A percentile compares a stretch with the other conserved stretches of the same genome.
Evolutionary conservation across 768 basidiomycete species (phyloP).

Genomic region (Trametes cingulata): DNA sequence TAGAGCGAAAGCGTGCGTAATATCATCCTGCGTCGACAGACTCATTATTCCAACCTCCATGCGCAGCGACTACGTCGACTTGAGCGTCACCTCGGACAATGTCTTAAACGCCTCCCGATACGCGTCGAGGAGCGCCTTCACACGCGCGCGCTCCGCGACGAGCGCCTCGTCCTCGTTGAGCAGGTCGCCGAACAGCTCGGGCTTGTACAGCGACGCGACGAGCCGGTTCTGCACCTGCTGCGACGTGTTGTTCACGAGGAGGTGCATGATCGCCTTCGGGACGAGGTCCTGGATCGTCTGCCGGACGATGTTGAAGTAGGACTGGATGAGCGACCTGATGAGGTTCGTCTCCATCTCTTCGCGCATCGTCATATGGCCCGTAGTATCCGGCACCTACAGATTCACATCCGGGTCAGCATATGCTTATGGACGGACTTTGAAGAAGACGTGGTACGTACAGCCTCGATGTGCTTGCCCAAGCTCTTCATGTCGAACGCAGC

Average conservation of each 20-base stretch:
- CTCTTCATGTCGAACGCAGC: constrained; percentile 99
- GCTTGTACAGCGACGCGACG: constrained; percentile 94
- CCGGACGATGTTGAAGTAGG: constrained; percentile 94
- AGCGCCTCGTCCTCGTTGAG: constrained; percentile 95
- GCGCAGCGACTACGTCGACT: constrained; percentile 43
- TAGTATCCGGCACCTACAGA: constrained; percentile 57
- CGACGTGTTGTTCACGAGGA: constrained; percentile 94
- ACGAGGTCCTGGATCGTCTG: constrained; percentile 97
- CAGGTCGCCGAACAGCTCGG: constrained; percentile 86
- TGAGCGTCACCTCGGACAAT: constrained; percentile 78
- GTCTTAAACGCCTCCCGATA: constrained; percentile 95
- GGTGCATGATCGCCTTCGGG: constrained; percentile 98
- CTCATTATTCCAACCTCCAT: background rate
- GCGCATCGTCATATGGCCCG: constrained; percentile 64
- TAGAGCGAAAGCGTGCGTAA: constrained; percentile 12
- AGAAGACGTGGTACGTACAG: constrained; percentile 56
- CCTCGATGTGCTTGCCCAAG: constrained; percentile 94
- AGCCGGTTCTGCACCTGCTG: constrained; percentile 96
- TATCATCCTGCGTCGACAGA: background rate
- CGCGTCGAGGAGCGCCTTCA: constrained; percentile 92
- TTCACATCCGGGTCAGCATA: background rate
- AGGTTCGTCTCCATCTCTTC: constrained; percentile 98
- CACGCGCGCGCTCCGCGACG: constrained; percentile 88
- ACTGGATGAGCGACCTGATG: constrained; percentile 91
- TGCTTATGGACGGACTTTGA: background rate